phyloP scores from a whole-genome alignment of 805 yeast species.

The Dipodascus albidus region DNA sequence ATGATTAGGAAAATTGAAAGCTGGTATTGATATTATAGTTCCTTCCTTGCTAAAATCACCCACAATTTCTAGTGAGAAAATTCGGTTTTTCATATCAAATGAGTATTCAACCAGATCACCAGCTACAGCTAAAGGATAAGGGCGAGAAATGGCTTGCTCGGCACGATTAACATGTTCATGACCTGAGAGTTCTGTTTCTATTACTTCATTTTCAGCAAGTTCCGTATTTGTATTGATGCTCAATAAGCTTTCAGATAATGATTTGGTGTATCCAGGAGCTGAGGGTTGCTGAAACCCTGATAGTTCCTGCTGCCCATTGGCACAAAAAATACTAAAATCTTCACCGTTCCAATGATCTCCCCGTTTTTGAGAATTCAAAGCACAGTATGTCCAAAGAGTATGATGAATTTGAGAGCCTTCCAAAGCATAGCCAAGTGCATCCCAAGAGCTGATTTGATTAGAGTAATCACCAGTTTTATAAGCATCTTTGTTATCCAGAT shows the following conservation, averaged over 20 bases:
- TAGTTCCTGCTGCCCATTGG: constrained; percentile 34
- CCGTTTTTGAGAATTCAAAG: constrained; percentile 59
- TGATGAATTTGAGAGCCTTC: constrained; percentile 63
- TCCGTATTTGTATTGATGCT: background rate
- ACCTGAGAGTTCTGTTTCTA: background rate
- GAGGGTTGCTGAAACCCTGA: too few relatives aligned
- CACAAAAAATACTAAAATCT: constrained; percentile 77
- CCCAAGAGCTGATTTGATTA: constrained; percentile 68
- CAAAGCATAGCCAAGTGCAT: constrained; percentile 64
- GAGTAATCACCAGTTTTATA: constrained; percentile 48
- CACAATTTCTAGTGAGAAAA: constrained; percentile 10
- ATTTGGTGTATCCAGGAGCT: too few relatives aligned
- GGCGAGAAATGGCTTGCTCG: constrained; percentile 55
- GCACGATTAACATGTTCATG: constrained; percentile 32
- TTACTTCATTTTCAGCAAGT: background rate
- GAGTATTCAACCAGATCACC: constrained; percentile 11
- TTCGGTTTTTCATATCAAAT: constrained; percentile 11
- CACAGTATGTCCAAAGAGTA: constrained; percentile 76
- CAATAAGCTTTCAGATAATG: background rate
- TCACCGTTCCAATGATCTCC: constrained; percentile 92
- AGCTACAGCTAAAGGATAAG: constrained; percentile 41
- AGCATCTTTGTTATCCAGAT: constrained; percentile 73
- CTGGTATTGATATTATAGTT: constrained; percentile 59
- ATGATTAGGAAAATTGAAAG: constrained; percentile 51
- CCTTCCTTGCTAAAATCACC: constrained; percentile 19